These are phyloP conservation scores for Cajanus cajan DNA, from an alignment of 306 rosid species.

Conservation along the genomic window DNA sequence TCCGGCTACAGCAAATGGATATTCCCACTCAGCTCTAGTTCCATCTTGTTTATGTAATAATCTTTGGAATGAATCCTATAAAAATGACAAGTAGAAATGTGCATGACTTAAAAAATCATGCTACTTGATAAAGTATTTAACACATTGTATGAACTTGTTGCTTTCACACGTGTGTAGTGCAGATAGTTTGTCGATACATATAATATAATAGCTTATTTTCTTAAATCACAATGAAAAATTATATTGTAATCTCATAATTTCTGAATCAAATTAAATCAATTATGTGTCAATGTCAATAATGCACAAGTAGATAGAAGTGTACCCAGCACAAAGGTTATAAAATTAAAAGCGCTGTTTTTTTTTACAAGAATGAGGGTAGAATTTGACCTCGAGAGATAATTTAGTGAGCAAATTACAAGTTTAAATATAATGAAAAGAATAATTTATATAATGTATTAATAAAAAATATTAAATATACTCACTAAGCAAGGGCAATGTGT, in stretches of 20 bases:
- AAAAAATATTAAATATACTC: neutral
- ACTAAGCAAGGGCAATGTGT: neutral
- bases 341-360: neutral
- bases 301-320: neutral
- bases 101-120: conserved; percentile 6
- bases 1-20: conserved; percentile 96
- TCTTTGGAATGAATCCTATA: conserved; percentile 80
- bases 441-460: neutral
- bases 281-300: neutral
- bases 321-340: neutral
- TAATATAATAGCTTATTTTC: neutral
- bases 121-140: neutral
- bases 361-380: neutral
- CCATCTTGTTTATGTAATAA: conserved; percentile 83
- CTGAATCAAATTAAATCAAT: neutral
- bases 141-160: neutral
- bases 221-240: neutral
- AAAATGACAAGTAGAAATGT: conserved; percentile 27
- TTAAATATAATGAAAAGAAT: neutral
- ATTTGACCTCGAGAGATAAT: neutral
- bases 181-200: neutral
- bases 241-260: neutral
- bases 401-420: neutral
- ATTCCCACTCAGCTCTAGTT: conserved; percentile 92
- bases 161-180: neutral